Percentiles rank a stretch among this genome's conserved stretches.
Evolutionary conservation across 805 yeast genomes (phyloP).

Genomic region (Kuraishia capsulata): DNA sequence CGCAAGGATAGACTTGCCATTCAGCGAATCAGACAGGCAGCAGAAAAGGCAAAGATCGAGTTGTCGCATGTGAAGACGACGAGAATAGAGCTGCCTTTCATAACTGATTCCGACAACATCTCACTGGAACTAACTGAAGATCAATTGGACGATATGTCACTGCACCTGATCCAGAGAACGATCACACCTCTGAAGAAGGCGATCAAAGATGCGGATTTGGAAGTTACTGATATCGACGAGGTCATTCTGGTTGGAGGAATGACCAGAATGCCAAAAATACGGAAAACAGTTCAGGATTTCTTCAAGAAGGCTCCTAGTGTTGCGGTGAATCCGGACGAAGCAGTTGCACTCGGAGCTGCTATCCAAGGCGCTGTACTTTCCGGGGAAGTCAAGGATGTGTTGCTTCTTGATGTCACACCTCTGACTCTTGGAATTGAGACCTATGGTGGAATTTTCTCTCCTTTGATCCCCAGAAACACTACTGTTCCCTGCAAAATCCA

Average conservation of each 20-base stretch:
- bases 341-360: slow-evolving; percentile 95
- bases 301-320: slow-evolving; percentile 82
- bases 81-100: slow-evolving; percentile 73
- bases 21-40: slow-evolving; percentile 82
- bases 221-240: slow-evolving; percentile 61
- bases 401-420: slow-evolving; percentile 83
- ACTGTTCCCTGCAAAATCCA: slow-evolving; percentile 91
- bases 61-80: slow-evolving; percentile 66
- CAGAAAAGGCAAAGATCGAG: slow-evolving; percentile 86
- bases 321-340: slow-evolving; percentile 92
- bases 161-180: slow-evolving; percentile 60
- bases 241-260: slow-evolving; percentile 85
- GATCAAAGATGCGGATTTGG: slow-evolving; percentile 67
- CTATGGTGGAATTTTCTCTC: slow-evolving; percentile 92
- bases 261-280: slow-evolving; percentile 88
- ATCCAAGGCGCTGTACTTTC: slow-evolving; percentile 95
- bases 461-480: slow-evolving; percentile 81
- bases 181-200: slow-evolving; percentile 75
- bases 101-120: slow-evolving; percentile 42
- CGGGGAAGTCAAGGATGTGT: slow-evolving; percentile 90
- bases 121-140: slow-evolving; percentile 37
- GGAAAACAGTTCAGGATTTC: slow-evolving; percentile 63
- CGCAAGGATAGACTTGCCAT: slow-evolving; percentile 63
- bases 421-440: slow-evolving; percentile 92
- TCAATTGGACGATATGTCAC: slow-evolving; percentile 38